Conservation (phyloP, 225 moss, liverwort and hornwort species). For the Asterella californica region DNA sequence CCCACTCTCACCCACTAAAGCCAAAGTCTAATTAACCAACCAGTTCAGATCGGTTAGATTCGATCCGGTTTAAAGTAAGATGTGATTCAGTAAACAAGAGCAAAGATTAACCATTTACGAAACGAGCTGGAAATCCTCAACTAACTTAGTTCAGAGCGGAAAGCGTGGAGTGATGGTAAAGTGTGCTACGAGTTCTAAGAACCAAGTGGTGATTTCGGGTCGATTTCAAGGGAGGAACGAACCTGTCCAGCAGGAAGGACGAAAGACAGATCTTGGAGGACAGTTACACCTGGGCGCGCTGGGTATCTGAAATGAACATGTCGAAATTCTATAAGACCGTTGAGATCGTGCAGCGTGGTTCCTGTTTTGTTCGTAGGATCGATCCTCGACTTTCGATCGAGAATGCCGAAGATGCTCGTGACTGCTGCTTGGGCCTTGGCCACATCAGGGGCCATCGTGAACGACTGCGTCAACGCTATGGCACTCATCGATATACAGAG, state of each 20-base stretch:
- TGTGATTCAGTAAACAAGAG: no score
- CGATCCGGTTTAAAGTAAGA: no score
- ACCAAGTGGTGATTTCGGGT: no score
- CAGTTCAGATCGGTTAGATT: constrained; percentile 3
- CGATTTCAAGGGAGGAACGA: not conserved
- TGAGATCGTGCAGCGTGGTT: not conserved
- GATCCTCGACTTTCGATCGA: constrained; percentile 33
- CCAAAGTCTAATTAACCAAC: constrained; percentile 14
- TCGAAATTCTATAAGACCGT: constrained; percentile 41
- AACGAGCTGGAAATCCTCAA: no score
- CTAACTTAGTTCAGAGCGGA: no score
- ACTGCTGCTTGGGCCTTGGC: constrained; percentile 34
- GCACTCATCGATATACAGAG: constrained; percentile 14
- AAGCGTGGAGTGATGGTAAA: no score
- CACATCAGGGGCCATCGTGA: constrained; percentile 40
- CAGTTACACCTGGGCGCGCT: constrained; percentile 26
- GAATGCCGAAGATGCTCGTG: constrained; percentile 25
- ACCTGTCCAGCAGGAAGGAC: constrained; percentile 37
- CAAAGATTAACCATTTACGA: no score
- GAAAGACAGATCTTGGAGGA: constrained; percentile 32
- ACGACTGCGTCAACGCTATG: constrained; percentile 26
- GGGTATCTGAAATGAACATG: constrained; percentile 35
- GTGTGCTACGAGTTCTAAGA: no score
- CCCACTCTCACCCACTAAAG: constrained; percentile 43
- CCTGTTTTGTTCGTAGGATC: constrained; percentile 27